These are phyloP conservation scores for Pseudogymnoascus sp. DNA, from an alignment of 2,329 filamentous ascomycete species.

Conservation along the genomic window DNA sequence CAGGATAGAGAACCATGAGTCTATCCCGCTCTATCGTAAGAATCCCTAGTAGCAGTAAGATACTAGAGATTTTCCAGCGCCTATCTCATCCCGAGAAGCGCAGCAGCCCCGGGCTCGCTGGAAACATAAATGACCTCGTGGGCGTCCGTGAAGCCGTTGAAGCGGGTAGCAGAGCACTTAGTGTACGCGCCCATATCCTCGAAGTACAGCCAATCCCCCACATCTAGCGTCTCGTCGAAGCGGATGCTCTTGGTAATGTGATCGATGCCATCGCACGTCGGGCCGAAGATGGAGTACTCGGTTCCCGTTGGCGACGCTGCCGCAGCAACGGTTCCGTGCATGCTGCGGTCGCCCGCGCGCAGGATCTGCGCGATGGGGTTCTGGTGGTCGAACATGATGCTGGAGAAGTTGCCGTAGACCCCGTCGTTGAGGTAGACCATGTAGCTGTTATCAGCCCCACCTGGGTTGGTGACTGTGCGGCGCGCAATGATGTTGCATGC, in stretches of 20 bases:
- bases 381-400: constrained; percentile 99
- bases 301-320: constrained; percentile 43
- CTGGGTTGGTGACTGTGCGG: constrained; percentile 72
- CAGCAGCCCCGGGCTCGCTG: constrained; percentile 80
- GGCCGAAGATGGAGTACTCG: constrained; percentile 96
- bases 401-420: constrained; percentile 96
- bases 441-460: constrained; percentile 62
- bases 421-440: constrained; percentile 99
- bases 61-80: not conserved
- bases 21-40: not conserved
- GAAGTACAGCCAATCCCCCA: constrained; percentile 98
- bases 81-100: constrained; percentile 47
- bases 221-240: constrained; percentile 71
- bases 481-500: constrained; percentile 95
- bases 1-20: not conserved
- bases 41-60: not conserved
- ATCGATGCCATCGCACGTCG: constrained; percentile 96
- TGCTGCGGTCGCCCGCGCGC: constrained; percentile 49
- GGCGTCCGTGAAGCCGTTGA: constrained; percentile 92
- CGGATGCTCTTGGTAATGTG: constrained; percentile 77
- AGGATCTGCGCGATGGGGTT: constrained; percentile 79
- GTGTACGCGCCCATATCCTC: constrained; percentile 99
- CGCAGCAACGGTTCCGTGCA: constrained; percentile 51
- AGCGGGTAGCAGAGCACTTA: constrained; percentile 92
- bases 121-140: constrained; percentile 93